Conservation (phyloP, 306 rosid species). For the Benincasa hispida region DNA sequence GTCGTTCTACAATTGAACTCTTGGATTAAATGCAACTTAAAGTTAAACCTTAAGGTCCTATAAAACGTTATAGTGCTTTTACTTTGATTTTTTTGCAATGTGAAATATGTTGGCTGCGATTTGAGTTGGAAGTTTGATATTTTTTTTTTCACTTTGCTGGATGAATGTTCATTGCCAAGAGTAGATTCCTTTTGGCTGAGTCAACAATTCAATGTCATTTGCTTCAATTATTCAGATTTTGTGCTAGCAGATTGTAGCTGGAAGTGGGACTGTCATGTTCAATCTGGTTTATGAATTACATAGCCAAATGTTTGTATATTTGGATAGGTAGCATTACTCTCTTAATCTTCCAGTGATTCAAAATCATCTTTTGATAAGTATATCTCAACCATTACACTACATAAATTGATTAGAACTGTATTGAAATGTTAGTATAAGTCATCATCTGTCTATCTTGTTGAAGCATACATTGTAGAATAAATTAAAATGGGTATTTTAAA, state of each 20-base stretch:
- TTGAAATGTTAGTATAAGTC: background rate
- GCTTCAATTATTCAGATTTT: background rate
- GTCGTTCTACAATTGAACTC: background rate
- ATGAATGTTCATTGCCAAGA: background rate
- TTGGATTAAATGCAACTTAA: background rate
- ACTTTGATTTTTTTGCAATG: background rate
- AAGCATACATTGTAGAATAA: background rate
- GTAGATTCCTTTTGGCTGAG: background rate
- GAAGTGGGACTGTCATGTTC: background rate
- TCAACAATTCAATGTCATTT: background rate
- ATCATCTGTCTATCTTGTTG: background rate
- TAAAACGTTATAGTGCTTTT: no score
- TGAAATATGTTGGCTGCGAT: background rate
- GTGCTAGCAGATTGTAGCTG: background rate
- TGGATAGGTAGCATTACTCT: background rate
- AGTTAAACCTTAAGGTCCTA: background rate
- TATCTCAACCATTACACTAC: background rate
- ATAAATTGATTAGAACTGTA: background rate
- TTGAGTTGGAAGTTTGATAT: background rate
- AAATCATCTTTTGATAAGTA: background rate
- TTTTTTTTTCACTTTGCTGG: background rate
- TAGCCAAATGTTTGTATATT: background rate
- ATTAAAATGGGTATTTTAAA: background rate
- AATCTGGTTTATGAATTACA: background rate
- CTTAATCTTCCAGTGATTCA: background rate